phyloP scores from a whole-genome alignment of 2,329 filamentous ascomycete species.

The Apiospora pterosperma region DNA sequence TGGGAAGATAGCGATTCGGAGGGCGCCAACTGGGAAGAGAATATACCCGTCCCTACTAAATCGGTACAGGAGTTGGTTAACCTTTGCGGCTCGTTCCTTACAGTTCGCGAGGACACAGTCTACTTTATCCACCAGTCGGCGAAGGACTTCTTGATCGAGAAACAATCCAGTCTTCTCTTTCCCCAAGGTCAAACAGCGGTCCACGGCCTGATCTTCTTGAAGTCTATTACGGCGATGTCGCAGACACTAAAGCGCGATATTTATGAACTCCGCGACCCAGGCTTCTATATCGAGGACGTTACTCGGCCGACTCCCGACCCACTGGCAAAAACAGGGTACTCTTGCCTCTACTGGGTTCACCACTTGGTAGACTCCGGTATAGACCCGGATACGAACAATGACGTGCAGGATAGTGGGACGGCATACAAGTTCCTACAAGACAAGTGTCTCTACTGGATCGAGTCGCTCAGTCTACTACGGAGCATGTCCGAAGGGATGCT shows the following conservation, averaged over 20 bases:
- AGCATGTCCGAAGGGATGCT: slow-evolving; percentile 15
- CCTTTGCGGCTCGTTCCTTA: slow-evolving; percentile 38
- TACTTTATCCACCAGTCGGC: slow-evolving; percentile 40
- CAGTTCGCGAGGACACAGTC: slow-evolving; percentile 23
- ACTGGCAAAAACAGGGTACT: slow-evolving; percentile 24
- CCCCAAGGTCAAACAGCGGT: slow-evolving; percentile 18
- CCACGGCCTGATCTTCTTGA: slow-evolving; percentile 29
- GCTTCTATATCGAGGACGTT: slow-evolving; percentile 19
- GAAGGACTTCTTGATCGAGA: slow-evolving; percentile 33
- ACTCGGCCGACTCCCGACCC: slow-evolving; percentile 19
- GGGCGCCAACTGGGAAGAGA: no score
- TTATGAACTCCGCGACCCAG: slow-evolving; percentile 23
- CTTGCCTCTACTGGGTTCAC: slow-evolving; percentile 31
- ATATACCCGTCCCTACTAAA: no score
- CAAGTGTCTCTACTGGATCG: neutral
- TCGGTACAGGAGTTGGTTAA: slow-evolving; percentile 19
- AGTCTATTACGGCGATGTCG: slow-evolving; percentile 29
- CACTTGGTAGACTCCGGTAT: slow-evolving; percentile 21
- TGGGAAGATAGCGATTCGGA: slow-evolving; percentile 13
- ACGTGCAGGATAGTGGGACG: slow-evolving; percentile 17
- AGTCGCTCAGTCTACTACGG: neutral
- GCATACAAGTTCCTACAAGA: neutral
- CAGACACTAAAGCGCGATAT: slow-evolving; percentile 31
- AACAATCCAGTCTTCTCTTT: slow-evolving; percentile 23
- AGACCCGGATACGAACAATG: neutral